A percentile compares a stretch with the other conserved stretches of the same genome.
Conservation (phyloP, 2,329 filamentous ascomycete species). For the Chaetomium globosum region DNA sequence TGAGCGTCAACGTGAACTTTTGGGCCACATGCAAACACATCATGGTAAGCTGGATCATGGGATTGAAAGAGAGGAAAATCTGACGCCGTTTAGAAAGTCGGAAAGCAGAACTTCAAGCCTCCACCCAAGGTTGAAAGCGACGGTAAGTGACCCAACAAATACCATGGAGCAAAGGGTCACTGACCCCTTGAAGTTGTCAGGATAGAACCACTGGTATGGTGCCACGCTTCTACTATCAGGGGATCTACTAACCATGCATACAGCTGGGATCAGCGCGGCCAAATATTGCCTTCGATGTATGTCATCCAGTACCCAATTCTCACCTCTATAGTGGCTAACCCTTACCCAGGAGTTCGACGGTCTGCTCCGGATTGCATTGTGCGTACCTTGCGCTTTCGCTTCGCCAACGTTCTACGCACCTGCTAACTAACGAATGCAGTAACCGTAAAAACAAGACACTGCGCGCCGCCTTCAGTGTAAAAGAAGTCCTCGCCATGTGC, state of each 20-base stretch:
- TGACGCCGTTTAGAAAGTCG: constrained; percentile 66
- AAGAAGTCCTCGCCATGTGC: constrained; percentile 77
- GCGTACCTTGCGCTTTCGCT: constrained; percentile 44
- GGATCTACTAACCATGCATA: constrained; percentile 42
- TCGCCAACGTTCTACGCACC: constrained; percentile 40
- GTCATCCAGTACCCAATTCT: background rate
- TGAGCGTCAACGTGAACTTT: constrained; percentile 92
- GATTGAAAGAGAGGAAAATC: background rate
- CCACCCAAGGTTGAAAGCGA: constrained; percentile 91
- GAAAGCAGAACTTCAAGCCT: constrained; percentile 94
- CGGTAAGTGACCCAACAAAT: constrained; percentile 57
- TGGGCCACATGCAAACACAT: constrained; percentile 69
- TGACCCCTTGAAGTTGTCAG: constrained; percentile 34
- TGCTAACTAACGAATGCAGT: constrained; percentile 23
- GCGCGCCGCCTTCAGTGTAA: constrained; percentile 77
- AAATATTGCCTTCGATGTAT: constrained; percentile 73
- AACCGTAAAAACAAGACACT: constrained; percentile 88
- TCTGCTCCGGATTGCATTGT: constrained; percentile 76
- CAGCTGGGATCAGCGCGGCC: constrained; percentile 73
- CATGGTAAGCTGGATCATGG: constrained; percentile 49
- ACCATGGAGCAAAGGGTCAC: background rate
- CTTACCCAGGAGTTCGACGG: constrained; percentile 82
- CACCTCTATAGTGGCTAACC: background rate
- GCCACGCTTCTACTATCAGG: background rate
- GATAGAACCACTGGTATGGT: constrained; percentile 36